These are phyloP conservation scores for Coemansia sp. DNA, from an alignment of 192 early-diverging fungal species.

Conservation along the genomic window DNA sequence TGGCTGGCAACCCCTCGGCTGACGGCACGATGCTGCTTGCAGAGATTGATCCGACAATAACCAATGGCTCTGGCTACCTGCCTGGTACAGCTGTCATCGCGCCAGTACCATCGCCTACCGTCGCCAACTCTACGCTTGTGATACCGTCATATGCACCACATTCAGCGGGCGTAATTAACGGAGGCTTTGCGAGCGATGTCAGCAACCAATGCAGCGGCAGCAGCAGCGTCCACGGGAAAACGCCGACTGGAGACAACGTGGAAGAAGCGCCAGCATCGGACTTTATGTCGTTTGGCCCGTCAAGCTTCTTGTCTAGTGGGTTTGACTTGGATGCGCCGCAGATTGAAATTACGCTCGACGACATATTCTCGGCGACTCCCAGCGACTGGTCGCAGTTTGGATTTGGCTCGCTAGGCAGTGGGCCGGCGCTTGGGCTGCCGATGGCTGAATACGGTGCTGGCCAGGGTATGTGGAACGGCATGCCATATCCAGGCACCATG, in stretches of 20 bases:
- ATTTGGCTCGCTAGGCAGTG: slow-evolving; percentile 28
- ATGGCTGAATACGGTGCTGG: slow-evolving; percentile 37
- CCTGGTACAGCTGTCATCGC: background rate
- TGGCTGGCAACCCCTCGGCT: background rate
- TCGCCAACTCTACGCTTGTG: background rate
- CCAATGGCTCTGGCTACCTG: background rate
- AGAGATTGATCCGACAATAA: background rate
- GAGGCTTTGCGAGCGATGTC: background rate
- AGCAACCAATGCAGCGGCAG: slow-evolving; percentile 6
- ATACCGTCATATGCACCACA: background rate
- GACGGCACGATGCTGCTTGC: background rate
- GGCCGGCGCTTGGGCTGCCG: slow-evolving; percentile 36
- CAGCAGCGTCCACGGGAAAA: slow-evolving; percentile 1
- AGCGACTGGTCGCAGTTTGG: slow-evolving; percentile 53
- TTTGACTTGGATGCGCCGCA: slow-evolving; percentile 56
- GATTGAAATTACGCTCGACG: slow-evolving; percentile 57
- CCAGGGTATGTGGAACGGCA: slow-evolving; percentile 44
- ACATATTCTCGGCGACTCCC: slow-evolving; percentile 53
- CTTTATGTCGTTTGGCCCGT: slow-evolving; percentile 56
- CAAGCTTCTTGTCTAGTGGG: slow-evolving; percentile 52
- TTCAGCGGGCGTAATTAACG: background rate
- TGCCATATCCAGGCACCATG: slow-evolving; percentile 39
- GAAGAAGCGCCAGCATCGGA: slow-evolving; percentile 51
- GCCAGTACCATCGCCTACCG: background rate
- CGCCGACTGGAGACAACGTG: background rate